Percentiles rank a stretch among this genome's conserved stretches.
Evolutionary conservation across 1,284 basidiomycete genomes (phyloP).

Genomic region (Rhodotorula sp.): DNA sequence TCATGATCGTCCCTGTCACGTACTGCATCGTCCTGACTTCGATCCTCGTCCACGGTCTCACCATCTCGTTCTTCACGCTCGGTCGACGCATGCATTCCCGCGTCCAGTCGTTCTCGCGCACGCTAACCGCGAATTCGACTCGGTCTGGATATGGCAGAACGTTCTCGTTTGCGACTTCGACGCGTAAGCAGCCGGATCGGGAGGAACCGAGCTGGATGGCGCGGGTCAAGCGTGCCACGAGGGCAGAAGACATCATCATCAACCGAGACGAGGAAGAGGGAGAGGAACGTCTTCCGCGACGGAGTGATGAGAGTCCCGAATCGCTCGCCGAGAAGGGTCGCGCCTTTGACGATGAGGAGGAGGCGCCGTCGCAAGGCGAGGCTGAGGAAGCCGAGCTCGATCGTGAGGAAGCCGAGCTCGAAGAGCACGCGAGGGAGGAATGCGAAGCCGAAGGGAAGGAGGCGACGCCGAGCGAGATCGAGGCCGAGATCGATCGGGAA

Average conservation of each 20-base stretch:
- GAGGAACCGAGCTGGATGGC: conserved; percentile 69
- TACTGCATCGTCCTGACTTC: conserved; percentile 88
- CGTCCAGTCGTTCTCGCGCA: conserved; percentile 77
- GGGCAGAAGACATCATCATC: conserved; percentile 70
- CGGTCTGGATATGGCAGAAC: conserved; percentile 20
- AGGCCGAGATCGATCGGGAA: conserved; percentile 11
- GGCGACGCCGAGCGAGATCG: conserved; percentile 7
- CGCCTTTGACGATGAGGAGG: background rate
- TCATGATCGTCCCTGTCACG: conserved; percentile 81
- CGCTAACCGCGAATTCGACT: conserved; percentile 57
- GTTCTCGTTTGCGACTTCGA: conserved; percentile 14
- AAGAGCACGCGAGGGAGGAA: conserved; percentile 7
- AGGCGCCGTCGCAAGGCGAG: conserved; percentile 7
- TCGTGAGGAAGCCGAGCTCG: conserved; percentile 1
- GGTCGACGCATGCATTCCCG: conserved; percentile 83
- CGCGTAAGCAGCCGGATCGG: background rate
- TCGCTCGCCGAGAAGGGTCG: conserved; percentile 29
- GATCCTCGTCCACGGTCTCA: conserved; percentile 71
- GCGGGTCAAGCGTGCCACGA: conserved; percentile 64
- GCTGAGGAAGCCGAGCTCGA: background rate
- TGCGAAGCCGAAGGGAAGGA: background rate
- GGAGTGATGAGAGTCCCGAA: conserved; percentile 26
- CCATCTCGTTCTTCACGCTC: conserved; percentile 88
- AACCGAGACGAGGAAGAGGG: conserved; percentile 63
- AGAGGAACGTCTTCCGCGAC: conserved; percentile 7